Evolutionary conservation across 2,329 filamentous ascomycete species (phyloP), one percentile per base, ranked within the genome.

Genomic region (Davidsoniella neocaledoniae): DNA sequence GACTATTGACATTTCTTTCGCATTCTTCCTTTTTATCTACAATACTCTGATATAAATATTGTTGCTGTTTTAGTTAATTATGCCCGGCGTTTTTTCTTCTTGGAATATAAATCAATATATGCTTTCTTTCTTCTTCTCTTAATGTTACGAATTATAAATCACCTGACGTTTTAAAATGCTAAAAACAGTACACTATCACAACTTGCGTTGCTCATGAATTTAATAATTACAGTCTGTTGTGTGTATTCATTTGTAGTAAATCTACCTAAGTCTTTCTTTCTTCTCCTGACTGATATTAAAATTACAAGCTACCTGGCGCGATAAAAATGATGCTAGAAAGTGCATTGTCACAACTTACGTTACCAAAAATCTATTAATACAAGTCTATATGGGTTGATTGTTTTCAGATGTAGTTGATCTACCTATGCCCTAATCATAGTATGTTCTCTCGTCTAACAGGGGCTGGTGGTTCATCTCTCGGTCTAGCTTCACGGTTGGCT

Each of bases 401-500:
- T 5, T 23, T 23, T 23, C 21, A 23, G 21, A 5, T 23, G 5
- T 23, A 23, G 21, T 23, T 23, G 21, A 23, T 33, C 29, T 9
- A 12, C 12, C 12, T 12, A 33, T 33, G 29, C 12, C 29, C 29
- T 33, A 33, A 33, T 25, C 25, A 10, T 3, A 43, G 43, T 7
- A 43, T n/a, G 36, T 36, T 43, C 46, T 83, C 78, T 0, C 87
- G 88, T 29, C 90, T 71, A 38, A 75, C 76, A 0, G 91, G 91
- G 5, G 91, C 91, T 62, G 87, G 81, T 1, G 91, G 91, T 53
- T 79, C 77, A 7, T 45, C 47, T n/a, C 39, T 76, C 71, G 37
- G 76, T 71, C 55, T 85, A 70, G 80, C 82, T 69, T 98, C 91
- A 69, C 91, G 83, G 1, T 87, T 86, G 0, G 91, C 91, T 64